Percentiles rank a stretch among this genome's conserved stretches.
Evolutionary conservation across 805 yeast species (phyloP).

Genomic region (Schwanniomyces occidentalis): DNA sequence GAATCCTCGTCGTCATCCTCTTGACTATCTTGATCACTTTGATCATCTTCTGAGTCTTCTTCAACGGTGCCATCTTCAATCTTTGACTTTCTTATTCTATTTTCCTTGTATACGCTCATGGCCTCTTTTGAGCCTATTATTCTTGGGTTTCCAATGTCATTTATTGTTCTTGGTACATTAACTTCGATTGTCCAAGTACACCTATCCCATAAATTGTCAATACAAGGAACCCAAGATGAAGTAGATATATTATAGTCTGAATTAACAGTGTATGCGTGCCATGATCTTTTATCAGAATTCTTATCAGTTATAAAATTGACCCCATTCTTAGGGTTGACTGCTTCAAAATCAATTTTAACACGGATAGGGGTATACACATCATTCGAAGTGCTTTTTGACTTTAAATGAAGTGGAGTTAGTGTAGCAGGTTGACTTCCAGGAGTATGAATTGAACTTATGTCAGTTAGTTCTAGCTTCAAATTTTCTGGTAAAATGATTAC

Average conservation of each 20-base stretch:
- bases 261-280: slow-evolving; percentile 89
- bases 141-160: slow-evolving; percentile 59
- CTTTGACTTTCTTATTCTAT: slow-evolving; percentile 5
- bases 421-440: slow-evolving; percentile 31
- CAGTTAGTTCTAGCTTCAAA: slow-evolving; percentile 53
- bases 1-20: slow-evolving; percentile 48
- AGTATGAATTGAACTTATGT: slow-evolving; percentile 20
- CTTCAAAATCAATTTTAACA: slow-evolving; percentile 64
- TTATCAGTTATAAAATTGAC: slow-evolving; percentile 68
- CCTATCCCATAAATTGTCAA: slow-evolving; percentile 84
- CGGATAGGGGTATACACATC: slow-evolving; percentile 68
- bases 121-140: slow-evolving; percentile 38
- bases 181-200: slow-evolving; percentile 91
- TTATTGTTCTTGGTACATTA: slow-evolving; percentile 77
- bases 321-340: slow-evolving; percentile 71
- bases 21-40: slow-evolving; percentile 39
- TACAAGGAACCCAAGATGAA: slow-evolving; percentile 97
- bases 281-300: slow-evolving; percentile 48
- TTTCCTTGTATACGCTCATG: slow-evolving; percentile 11
- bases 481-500: slow-evolving; percentile 63
- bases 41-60: slow-evolving; percentile 31
- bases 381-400: slow-evolving; percentile 34
- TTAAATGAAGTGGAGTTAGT: slow-evolving; percentile 37
- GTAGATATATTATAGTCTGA: slow-evolving; percentile 77
- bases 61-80: slow-evolving; percentile 24